These are phyloP conservation scores for Puccinia novopanici DNA, from an alignment of 1,284 basidiomycete species.

Conservation along the genomic window DNA sequence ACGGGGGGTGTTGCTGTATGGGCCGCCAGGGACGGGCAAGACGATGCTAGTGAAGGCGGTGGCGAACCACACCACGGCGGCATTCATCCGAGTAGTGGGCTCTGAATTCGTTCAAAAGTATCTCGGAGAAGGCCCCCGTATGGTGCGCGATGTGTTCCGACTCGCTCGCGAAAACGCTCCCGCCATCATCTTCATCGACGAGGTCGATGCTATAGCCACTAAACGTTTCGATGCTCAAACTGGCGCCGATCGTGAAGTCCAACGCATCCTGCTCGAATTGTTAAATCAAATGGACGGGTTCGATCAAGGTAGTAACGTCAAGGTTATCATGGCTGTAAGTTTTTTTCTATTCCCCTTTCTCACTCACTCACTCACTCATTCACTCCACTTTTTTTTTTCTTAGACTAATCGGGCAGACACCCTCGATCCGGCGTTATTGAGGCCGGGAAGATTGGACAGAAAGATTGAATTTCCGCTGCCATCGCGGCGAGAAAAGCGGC, in stretches of 20 bases:
- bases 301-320: constrained; percentile 98
- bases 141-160: constrained; percentile 92
- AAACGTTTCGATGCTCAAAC: constrained; percentile 97
- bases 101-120: constrained; percentile 97
- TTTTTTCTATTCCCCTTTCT: constrained; percentile 63
- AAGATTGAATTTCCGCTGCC: constrained; percentile 96
- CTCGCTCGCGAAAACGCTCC: constrained; percentile 92
- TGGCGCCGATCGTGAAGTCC: constrained; percentile 97
- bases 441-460: constrained; percentile 94
- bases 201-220: constrained; percentile 87
- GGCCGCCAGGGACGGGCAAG: constrained; percentile 65
- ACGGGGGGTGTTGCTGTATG: constrained; percentile 86
- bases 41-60: constrained; percentile 96
- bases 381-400: constrained; percentile 48
- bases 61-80: constrained; percentile 92
- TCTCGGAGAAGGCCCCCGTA: constrained; percentile 91
- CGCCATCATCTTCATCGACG: constrained; percentile 92
- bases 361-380: constrained; percentile 47
- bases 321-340: constrained; percentile 87
- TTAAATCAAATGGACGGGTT: constrained; percentile 99
- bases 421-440: constrained; percentile 90
- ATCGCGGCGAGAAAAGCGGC: constrained; percentile 87
- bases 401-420: constrained; percentile 89
- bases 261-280: constrained; percentile 96
- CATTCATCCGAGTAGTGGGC: constrained; percentile 96